A percentile compares a stretch with the other conserved stretches of the same genome.
Evolutionary conservation across 768 basidiomycete species (phyloP).

Genomic region (Serendipita vermifera): DNA sequence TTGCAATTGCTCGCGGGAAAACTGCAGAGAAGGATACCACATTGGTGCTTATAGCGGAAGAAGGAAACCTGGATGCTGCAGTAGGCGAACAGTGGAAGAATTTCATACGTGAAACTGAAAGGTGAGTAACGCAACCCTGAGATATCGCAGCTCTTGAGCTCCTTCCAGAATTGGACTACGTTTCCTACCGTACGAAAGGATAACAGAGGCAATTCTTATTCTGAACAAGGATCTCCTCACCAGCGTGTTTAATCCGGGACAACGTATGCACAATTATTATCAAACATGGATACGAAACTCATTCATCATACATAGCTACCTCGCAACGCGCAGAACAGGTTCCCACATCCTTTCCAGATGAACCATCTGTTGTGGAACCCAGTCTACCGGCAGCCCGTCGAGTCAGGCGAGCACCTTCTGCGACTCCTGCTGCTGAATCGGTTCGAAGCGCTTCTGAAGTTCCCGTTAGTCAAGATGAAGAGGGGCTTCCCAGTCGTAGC

Average conservation of each 20-base stretch:
- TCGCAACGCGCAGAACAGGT: neutral
- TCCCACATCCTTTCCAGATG: neutral
- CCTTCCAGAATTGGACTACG: neutral
- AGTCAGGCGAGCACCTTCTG: no score
- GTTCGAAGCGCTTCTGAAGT: no score
- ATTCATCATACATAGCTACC: neutral
- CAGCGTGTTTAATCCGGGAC: neutral
- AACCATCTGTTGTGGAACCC: neutral
- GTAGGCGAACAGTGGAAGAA: neutral
- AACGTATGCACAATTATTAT: neutral
- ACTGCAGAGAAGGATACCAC: neutral
- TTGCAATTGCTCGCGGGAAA: neutral
- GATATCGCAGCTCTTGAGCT: neutral
- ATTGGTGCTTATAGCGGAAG: neutral
- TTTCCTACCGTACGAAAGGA: neutral
- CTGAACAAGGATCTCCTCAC: neutral
- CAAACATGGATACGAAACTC: neutral
- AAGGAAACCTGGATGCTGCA: slow-evolving; percentile 1
- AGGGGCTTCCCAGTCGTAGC: no score
- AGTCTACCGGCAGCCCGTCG: no score
- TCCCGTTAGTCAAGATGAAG: no score
- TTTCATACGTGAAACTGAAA: neutral
- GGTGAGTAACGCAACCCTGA: neutral
- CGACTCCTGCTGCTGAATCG: no score
- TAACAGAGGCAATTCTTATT: neutral